These are phyloP conservation scores for Amylostereum areolatum DNA, from an alignment of 1,284 basidiomycete genomes.

Conservation along the genomic window DNA sequence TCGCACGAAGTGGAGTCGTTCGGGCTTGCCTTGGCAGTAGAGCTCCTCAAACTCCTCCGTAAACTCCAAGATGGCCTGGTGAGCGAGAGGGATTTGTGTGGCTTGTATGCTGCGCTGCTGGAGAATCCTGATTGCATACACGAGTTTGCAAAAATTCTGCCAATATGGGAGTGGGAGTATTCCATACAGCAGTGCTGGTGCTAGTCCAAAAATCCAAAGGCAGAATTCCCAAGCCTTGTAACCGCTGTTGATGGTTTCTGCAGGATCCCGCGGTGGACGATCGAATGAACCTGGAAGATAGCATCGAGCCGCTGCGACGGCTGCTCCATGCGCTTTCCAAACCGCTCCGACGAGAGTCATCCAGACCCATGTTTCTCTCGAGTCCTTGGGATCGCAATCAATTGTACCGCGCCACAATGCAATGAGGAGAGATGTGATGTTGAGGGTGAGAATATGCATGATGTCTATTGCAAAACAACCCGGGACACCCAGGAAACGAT, in stretches of 20 bases:
- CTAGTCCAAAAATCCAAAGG: conserved; percentile 30
- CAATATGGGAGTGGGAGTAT: conserved; percentile 26
- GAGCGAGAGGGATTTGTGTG: conserved; percentile 14
- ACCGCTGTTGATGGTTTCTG: conserved; percentile 31
- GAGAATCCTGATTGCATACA: conserved; percentile 22
- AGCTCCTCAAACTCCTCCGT: conserved; percentile 22
- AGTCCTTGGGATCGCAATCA: conserved; percentile 20
- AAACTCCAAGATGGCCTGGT: conserved; percentile 9
- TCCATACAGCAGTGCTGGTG: conserved; percentile 26
- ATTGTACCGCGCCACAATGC: conserved; percentile 25
- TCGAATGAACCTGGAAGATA: conserved; percentile 19
- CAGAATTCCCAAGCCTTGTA: conserved; percentile 25
- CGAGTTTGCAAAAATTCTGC: conserved; percentile 28
- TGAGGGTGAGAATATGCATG: conserved; percentile 29
- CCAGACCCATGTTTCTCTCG: conserved; percentile 25
- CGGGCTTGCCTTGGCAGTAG: conserved; percentile 20
- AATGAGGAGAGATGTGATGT: conserved; percentile 24
- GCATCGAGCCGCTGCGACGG: conserved; percentile 17
- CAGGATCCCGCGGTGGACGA: conserved; percentile 29
- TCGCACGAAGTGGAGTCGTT: conserved; percentile 25
- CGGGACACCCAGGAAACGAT: conserved; percentile 22
- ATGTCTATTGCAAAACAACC: conserved; percentile 22
- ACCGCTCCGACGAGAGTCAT: conserved; percentile 14
- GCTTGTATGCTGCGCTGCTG: conserved; percentile 15
- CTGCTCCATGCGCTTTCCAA: conserved; percentile 29